Evolutionary conservation across 176 grass and related monocot genomes (phyloP).

Genomic region (Oryza glumipatula): DNA sequence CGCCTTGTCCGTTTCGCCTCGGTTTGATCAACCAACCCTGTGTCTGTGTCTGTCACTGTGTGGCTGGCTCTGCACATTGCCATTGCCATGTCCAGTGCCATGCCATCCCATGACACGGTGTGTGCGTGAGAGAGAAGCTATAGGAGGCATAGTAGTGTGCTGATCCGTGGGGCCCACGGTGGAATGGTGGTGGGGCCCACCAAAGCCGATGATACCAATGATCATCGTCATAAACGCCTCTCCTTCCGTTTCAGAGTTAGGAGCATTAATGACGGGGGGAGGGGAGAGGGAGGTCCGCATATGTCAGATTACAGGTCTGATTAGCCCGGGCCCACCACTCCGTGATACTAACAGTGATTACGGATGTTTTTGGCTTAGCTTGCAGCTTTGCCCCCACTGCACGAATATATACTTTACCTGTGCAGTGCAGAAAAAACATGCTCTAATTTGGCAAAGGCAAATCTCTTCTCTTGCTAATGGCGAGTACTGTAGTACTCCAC

Average conservation of each 20-base stretch:
- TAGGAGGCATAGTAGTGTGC: not conserved
- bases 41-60: not conserved
- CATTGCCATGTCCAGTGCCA: too few species aligned
- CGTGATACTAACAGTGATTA: conserved; percentile 14
- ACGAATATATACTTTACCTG: not conserved
- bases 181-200: not conserved
- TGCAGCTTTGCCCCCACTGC: not conserved
- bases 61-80: not conserved
- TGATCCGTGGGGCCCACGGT: not conserved
- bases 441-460: not conserved
- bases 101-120: too few species aligned
- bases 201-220: not conserved
- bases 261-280: too few species aligned
- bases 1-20: conserved; percentile 27
- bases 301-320: not conserved
- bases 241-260: not conserved
- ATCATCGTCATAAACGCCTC: conserved; percentile 1
- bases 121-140: not conserved
- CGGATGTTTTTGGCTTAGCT: not conserved
- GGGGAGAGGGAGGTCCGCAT: not conserved
- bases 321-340: not conserved
- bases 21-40: conserved; percentile 15
- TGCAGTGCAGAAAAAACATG: not conserved
- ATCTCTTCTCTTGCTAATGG: not conserved
- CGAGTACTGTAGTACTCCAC: not conserved